Conservation (phyloP, 2,329 filamentous ascomycete genomes). For the Chaetomiaceae sp. region DNA sequence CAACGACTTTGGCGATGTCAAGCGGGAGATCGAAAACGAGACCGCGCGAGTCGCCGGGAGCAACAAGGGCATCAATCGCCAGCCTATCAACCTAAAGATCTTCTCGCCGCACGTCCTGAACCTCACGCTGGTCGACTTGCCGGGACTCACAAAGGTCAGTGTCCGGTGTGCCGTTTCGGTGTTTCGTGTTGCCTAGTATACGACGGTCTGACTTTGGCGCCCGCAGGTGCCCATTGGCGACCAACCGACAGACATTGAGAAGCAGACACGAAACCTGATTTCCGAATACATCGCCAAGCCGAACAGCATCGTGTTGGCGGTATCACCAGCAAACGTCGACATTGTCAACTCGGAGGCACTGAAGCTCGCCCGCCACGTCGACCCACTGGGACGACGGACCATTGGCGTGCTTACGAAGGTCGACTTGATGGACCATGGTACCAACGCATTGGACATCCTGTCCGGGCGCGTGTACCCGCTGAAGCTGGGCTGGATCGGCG, state of each 20-base stretch:
- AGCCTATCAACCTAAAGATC: slow-evolving; percentile 97
- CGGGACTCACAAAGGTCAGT: slow-evolving; percentile 86
- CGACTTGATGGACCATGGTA: slow-evolving; percentile 97
- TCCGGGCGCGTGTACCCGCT: slow-evolving; percentile 93
- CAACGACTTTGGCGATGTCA: slow-evolving; percentile 90
- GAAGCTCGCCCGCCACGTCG: slow-evolving; percentile 94
- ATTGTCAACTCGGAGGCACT: slow-evolving; percentile 97
- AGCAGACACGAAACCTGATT: slow-evolving; percentile 93
- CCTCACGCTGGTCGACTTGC: slow-evolving; percentile 90
- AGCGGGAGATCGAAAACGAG: slow-evolving; percentile 92
- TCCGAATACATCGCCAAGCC: slow-evolving; percentile 98
- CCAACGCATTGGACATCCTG: slow-evolving; percentile 95
- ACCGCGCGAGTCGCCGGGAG: slow-evolving; percentile 60
- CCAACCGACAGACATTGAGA: slow-evolving; percentile 95
- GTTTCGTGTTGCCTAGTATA: slow-evolving; percentile 4
- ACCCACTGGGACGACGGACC: slow-evolving; percentile 86
- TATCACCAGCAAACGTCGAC: slow-evolving; percentile 95
- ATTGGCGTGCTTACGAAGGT: slow-evolving; percentile 97
- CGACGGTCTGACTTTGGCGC: slow-evolving; percentile 14
- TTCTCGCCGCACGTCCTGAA: slow-evolving; percentile 97
- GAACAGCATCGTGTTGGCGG: slow-evolving; percentile 94
- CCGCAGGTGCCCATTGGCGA: slow-evolving; percentile 89
- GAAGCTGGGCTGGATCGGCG: slow-evolving; percentile 95
- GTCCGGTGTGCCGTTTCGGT: background rate
- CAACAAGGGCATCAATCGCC: slow-evolving; percentile 97